Percentiles rank a stretch among this genome's conserved stretches.
Evolutionary conservation across 352 stramenopile species (phyloP).

Genomic region (Plasmopara muralis): DNA sequence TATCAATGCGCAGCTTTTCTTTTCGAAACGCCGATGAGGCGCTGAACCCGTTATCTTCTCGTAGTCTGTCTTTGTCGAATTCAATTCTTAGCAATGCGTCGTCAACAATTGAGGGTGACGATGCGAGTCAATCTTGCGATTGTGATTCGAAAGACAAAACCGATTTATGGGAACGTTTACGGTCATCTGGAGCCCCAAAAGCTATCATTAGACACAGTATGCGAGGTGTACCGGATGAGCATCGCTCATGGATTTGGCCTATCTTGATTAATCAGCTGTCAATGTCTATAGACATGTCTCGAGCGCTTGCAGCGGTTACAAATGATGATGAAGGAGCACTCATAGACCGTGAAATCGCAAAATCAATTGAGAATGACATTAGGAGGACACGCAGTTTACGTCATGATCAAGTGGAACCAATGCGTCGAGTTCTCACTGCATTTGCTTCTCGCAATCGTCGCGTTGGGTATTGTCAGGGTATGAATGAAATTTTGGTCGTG

Average conservation of each 20-base stretch:
- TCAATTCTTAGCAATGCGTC: slow-evolving; percentile 45
- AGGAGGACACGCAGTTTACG: slow-evolving; percentile 54
- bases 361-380: slow-evolving; percentile 81
- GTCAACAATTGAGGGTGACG: slow-evolving; percentile 27
- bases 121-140: slow-evolving; percentile 18
- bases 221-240: slow-evolving; percentile 51
- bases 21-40: slow-evolving; percentile 33
- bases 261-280: slow-evolving; percentile 50
- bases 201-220: slow-evolving; percentile 41
- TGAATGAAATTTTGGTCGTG: slow-evolving; percentile 79
- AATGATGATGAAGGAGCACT: slow-evolving; percentile 37
- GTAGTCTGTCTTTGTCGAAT: slow-evolving; percentile 49
- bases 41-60: slow-evolving; percentile 29
- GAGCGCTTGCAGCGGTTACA: slow-evolving; percentile 18
- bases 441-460: slow-evolving; percentile 72
- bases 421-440: slow-evolving; percentile 61
- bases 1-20: slow-evolving; percentile 39
- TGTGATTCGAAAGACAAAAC: slow-evolving; percentile 24
- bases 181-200: slow-evolving; percentile 21
- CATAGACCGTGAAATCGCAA: slow-evolving; percentile 60
- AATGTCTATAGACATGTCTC: slow-evolving; percentile 29
- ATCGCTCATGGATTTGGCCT: slow-evolving; percentile 67
- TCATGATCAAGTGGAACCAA: slow-evolving; percentile 42
- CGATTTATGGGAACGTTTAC: slow-evolving; percentile 40
- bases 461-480: slow-evolving; percentile 80